Evolutionary conservation across 352 stramenopile species (phyloP), one percentile per base, ranked within the genome.

Genomic region (Phytophthora pseudosyringae): DNA sequence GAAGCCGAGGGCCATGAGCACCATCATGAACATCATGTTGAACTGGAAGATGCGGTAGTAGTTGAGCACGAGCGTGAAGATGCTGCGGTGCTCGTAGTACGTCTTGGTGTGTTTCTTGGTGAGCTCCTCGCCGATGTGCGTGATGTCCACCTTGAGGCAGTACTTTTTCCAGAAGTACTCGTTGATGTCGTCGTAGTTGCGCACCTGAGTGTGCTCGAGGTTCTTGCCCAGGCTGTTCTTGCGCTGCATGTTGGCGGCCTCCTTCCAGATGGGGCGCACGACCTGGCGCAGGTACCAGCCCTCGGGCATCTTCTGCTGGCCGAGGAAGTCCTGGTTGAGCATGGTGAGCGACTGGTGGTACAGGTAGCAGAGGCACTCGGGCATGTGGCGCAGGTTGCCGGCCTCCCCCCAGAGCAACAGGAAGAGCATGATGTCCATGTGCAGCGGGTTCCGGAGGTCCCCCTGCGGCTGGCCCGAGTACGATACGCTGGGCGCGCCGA

Each of bases 341-440:
- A 83, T 73, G 5, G 7, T 61, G 4, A 90, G 54, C 61, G 81
- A 69, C 49, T 91, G 78, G 73, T 99, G 96, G 73, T 98, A 98
- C 12, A 99, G 64, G 67, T 98, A 99, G 75, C 95, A 99, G 31
- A 98, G 63, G 71, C 93, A 98, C 72, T 99, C 97, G 1, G 97
- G 93, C 93, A 99, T 98, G 73, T 99, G 95, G 6, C 95, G 76
- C 35, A 99, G 69, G 74, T 99, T 99, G 36, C 77, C 94, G 8
- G 83, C 88, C 75, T 99, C 97, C n/a, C 97, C 96, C 97, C 97
- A 99, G 29, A 99, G 89, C 63, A 97, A 91, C 45, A 99, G 85
- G 66, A 93, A 98, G 12, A 99, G 78, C 47, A 99, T 91, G 44
- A 99, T 82, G 67, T 99, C 95, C 91, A 91, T 90, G 51, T 91